Evolutionary conservation across 2,329 filamentous ascomycete genomes (phyloP).

Genomic region (Tricladium varicosporioides): DNA sequence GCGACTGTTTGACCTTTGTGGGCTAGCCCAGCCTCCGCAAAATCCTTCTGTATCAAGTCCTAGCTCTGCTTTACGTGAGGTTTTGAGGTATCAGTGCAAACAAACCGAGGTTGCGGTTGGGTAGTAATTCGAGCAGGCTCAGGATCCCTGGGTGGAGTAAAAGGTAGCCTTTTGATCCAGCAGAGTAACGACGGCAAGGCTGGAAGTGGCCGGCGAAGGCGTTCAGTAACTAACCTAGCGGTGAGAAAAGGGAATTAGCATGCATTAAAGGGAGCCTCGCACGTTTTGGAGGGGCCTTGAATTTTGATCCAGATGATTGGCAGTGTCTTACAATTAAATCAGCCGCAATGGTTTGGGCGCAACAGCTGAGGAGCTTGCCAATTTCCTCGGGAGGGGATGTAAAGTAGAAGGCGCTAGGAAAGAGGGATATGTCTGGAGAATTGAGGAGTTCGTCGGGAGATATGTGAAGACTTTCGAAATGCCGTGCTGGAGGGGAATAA

Average conservation of each 20-base stretch:
- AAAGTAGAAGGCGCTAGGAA: not conserved
- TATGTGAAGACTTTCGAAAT: not conserved
- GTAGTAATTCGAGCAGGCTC: no score
- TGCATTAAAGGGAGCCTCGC: not conserved
- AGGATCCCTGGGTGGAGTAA: not conserved
- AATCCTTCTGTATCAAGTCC: no score
- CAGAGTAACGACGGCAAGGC: slow-evolving; percentile 4
- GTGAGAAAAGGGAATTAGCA: slow-evolving; percentile 3
- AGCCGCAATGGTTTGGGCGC: slow-evolving; percentile 3
- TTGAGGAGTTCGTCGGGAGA: not conserved
- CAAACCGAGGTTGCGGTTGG: not conserved
- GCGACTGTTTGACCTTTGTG: not conserved
- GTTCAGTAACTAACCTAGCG: not conserved
- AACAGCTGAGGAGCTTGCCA: not conserved
- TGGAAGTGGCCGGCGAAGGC: not conserved
- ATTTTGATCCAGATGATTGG: not conserved
- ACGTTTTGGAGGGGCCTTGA: not conserved
- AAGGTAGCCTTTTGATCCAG: not conserved
- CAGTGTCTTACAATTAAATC: slow-evolving; percentile 16
- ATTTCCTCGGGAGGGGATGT: not conserved
- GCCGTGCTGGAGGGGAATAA: slow-evolving; percentile 2
- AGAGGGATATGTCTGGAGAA: not conserved
- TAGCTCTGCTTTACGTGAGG: no score
- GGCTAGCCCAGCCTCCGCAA: no score
- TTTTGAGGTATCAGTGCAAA: no score